Evolutionary conservation across 306 rosid species (phyloP), one percentile per base, ranked within the genome.

Genomic region (Hylodesmum podocarpum): DNA sequence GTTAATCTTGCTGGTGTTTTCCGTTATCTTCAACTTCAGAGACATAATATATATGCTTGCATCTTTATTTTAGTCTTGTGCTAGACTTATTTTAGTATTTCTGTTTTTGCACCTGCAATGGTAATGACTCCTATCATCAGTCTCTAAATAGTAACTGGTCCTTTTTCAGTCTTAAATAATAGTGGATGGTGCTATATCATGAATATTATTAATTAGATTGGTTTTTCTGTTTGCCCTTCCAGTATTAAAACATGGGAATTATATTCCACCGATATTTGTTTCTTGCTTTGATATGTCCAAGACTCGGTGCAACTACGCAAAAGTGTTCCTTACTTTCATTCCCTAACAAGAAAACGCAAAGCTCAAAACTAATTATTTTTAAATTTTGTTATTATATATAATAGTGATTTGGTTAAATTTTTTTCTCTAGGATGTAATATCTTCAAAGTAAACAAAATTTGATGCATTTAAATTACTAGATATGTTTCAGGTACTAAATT

Each of bases 1-100:
- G 87, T 78, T 87, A 86, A 47, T 83, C 86, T 58, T 79, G 75
- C 78, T 65, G 37, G 11, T 69, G 21, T 72, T 44, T 24, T 15
- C 16, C 6, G 34, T 66, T 75, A 63, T 31, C 37, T 47, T 73
- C 29, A 65, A 31, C 49, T 57, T 69, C 50, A 43, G 50, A 41
- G 47, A 50, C 79, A 6, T 57, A 19, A n/a, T 34, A 47, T 39
- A 3, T 62, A 10, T 37, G 25, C 57, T 72, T 59, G 49, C 22
- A 50, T 49, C 29, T 77, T 41, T 66, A 34, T 47, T 62, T 58
- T 43, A 28, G 37, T 76, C 72, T 50, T 19, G 79, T 27, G 58
- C 21, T 72, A 61, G 27, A 67, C 28, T 4, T 2, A 8, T 36
- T 31, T 44, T 31, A 1, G 39, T 24, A 13, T 47, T 66, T 55